Conservation (phyloP, 768 basidiomycete species). For the Lactarius tabidus region DNA sequence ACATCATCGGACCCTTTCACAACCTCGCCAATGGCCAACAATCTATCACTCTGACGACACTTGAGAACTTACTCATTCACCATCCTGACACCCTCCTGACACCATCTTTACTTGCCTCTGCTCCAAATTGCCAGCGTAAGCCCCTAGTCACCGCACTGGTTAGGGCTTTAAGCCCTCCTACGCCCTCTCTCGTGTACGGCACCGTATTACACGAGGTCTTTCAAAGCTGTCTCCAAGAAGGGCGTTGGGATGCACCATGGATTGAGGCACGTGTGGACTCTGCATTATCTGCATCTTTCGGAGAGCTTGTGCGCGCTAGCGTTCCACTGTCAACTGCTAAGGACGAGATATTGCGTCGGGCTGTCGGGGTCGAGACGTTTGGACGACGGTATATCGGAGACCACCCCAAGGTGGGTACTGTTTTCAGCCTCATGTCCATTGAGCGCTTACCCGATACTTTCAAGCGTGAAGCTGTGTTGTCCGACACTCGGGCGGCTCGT, state of each 20-base stretch:
- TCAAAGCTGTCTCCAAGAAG: conserved; percentile 66
- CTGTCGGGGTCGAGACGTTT: conserved; percentile 63
- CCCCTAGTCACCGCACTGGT: conserved; percentile 72
- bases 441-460: conserved; percentile 4
- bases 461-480: conserved; percentile 61
- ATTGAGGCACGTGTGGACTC: conserved; percentile 58
- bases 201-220: conserved; percentile 91
- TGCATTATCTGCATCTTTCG: conserved; percentile 49
- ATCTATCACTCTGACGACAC: conserved; percentile 56
- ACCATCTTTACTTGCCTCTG: conserved; percentile 81
- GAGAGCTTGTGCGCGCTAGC: conserved; percentile 59
- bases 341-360: conserved; percentile 55
- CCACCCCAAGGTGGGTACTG: conserved; percentile 60
- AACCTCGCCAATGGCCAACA: conserved; percentile 27
- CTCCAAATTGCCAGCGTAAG: conserved; percentile 79
- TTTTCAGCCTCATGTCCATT: conserved; percentile 2
- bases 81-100: conserved; percentile 93
- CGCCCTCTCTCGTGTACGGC: conserved; percentile 80
- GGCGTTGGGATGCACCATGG: conserved; percentile 60
- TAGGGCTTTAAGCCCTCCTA: conserved; percentile 53
- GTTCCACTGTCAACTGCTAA: conserved; percentile 59
- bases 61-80: conserved; percentile 69
- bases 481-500: conserved; percentile 56
- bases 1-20: conserved; percentile 56
- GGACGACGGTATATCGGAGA: conserved; percentile 60